Evolutionary conservation across 1,139 yeast species (phyloP).

Genomic region (Lodderomyces beijingensis): DNA sequence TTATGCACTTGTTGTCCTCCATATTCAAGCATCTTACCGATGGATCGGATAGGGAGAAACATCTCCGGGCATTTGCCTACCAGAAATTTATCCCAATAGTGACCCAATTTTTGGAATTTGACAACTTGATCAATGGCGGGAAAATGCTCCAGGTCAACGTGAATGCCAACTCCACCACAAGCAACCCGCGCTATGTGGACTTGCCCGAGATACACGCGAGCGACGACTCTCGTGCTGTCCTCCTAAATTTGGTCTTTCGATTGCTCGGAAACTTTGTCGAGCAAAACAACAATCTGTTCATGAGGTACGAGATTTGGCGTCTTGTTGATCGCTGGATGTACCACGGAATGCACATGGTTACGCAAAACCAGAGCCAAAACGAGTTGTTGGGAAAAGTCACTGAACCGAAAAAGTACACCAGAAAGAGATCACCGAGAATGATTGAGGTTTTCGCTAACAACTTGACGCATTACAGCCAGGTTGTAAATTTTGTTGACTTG

Average conservation of each 20-base stretch:
- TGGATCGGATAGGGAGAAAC: constrained; percentile 22
- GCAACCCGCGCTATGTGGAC: constrained; percentile 18
- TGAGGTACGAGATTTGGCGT: constrained; percentile 60
- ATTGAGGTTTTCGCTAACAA: constrained; percentile 32
- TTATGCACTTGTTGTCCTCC: constrained; percentile 43
- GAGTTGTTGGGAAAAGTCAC: constrained; percentile 8
- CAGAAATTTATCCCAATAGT: constrained; percentile 35
- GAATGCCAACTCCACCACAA: constrained; percentile 13
- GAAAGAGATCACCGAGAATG: constrained; percentile 24
- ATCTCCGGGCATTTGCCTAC: constrained; percentile 29
- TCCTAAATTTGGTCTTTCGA: constrained; percentile 32
- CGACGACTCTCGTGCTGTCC: constrained; percentile 34
- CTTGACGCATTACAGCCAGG: constrained; percentile 46
- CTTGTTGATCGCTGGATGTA: constrained; percentile 73
- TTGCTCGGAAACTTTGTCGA: constrained; percentile 49
- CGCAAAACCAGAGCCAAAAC: constrained; percentile 13
- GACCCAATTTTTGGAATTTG: constrained; percentile 36
- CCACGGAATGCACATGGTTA: constrained; percentile 24
- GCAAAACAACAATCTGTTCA: constrained; percentile 21
- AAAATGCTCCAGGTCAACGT: constrained; percentile 12
- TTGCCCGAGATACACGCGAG: constrained; percentile 25
- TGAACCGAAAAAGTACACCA: constrained; percentile 17
- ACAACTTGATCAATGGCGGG: constrained; percentile 32
- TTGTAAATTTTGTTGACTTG: constrained; percentile 58
- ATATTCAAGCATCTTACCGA: constrained; percentile 30